phyloP scores from a whole-genome alignment of 495 filamentous ascomycete species.

The Extremus antarcticus region DNA sequence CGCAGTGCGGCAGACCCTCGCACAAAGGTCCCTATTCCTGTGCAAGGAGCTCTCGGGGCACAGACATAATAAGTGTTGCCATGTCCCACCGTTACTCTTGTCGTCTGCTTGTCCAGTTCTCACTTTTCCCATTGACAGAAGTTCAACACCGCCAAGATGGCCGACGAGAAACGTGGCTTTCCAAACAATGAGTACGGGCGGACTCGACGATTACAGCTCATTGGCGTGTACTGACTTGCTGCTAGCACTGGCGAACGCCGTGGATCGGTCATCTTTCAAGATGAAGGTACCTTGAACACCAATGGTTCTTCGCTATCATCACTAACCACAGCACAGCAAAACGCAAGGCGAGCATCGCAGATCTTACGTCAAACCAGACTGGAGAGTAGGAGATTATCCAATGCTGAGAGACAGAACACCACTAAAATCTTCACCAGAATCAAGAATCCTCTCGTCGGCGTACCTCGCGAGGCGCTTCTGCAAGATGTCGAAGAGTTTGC shows the following conservation, averaged over 20 bases:
- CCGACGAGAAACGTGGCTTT: neutral
- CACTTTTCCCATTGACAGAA: neutral
- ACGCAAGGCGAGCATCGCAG: neutral
- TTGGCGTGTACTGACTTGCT: neutral
- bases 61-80: neutral
- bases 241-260: neutral
- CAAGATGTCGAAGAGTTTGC: constrained; percentile 43
- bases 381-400: constrained; percentile 2
- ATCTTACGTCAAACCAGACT: neutral
- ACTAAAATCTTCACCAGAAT: neutral
- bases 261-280: neutral
- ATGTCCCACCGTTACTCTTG: neutral
- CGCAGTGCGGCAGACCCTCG: neutral
- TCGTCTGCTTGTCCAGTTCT: neutral
- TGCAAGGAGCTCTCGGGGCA: neutral
- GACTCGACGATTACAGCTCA: too few relatives aligned
- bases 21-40: neutral
- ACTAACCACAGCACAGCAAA: neutral
- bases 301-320: neutral
- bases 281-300: neutral
- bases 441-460: constrained; percentile 40
- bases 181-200: neutral
- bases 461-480: constrained; percentile 39
- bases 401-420: neutral
- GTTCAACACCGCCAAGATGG: neutral